Base-by-base conservation (phyloP, 2,329 filamentous ascomycete genomes). In the Fusarium xylarioides region DNA sequence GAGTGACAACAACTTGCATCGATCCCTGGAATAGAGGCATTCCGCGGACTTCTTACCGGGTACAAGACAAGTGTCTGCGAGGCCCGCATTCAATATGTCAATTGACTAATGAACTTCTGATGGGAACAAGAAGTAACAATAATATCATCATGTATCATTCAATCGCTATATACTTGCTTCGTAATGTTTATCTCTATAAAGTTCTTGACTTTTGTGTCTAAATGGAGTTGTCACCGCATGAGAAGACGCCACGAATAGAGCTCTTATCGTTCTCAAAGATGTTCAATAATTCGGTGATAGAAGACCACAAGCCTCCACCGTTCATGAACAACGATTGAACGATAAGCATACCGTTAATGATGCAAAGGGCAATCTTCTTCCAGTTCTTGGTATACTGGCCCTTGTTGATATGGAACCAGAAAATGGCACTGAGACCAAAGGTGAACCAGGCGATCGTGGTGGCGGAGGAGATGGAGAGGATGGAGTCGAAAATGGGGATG, bases 401-500 rank as follows among this genome's bases (percentile, higher is more conserved):
- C 76, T 76, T 76, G 61, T 82, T 81, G 7, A 81, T 70, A 34
- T 80, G 77, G 63, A 81, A 79, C 81, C 80, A 82, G 57, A 82
- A 79, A 4, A 82, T 70, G 34, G 76, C 79, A 30, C 76, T 78
- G 32, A 82, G 76, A 32, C 80, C 80, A 52, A 81, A 82, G 0
- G 80, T 81, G 30, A 80, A 81, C 80, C 80, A 82, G 1, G 80
- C 80, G 16, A 82, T 79, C 11, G 80, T 79, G 0, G 80, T 80
- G 2, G 81, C 80, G 2, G 79, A 80, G 0, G 81, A 80, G 47
- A 82, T 81, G 14, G 79, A 74, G 28, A 82, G 74, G 59, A 82
- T 82, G 3, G 80, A 81, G 66, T 82, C 79, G 55, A 82, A 82
- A 40, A 82, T 74, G 11, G 81, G 81, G 16, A 82, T 80, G 12